Evolutionary conservation across 805 yeast species (phyloP).

Genomic region (Saccharomycopsis javanensis): DNA sequence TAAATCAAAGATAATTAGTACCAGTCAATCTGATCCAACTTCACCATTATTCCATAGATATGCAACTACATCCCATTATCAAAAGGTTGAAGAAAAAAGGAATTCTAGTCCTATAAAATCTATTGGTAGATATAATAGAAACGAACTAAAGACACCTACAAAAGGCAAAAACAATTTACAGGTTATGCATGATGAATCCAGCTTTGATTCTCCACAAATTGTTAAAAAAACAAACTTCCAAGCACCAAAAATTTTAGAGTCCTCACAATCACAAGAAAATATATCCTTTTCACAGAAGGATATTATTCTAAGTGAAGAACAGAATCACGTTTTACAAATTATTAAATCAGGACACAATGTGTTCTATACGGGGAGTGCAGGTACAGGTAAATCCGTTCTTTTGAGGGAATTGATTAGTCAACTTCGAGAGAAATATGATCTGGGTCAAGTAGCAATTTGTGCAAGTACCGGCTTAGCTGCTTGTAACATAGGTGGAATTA

Average conservation of each 20-base stretch:
- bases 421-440: conserved; percentile 36
- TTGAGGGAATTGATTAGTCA: conserved; percentile 51
- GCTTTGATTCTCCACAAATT: not conserved
- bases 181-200: not conserved
- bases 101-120: not conserved
- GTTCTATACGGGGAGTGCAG: conserved; percentile 96
- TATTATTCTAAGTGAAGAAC: conserved; percentile 44
- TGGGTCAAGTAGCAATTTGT: conserved; percentile 59
- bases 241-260: not conserved
- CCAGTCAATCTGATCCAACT: not conserved
- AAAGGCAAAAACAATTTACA: not conserved
- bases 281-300: not conserved
- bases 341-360: conserved; percentile 58
- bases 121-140: not conserved
- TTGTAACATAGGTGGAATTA: conserved; percentile 70
- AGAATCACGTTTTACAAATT: conserved; percentile 52
- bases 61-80: not conserved
- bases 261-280: conserved; percentile 1
- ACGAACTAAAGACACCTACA: not conserved
- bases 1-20: not conserved
- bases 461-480: conserved; percentile 85
- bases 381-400: conserved; percentile 95
- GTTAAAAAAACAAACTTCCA: not conserved
- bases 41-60: not conserved
- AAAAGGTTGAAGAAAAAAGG: not conserved